A percentile compares a stretch with the other conserved stretches of the same genome.
These are phyloP conservation scores for Orbilia javanica DNA, from an alignment of 2,329 filamentous ascomycete species.

Conservation along the genomic window DNA sequence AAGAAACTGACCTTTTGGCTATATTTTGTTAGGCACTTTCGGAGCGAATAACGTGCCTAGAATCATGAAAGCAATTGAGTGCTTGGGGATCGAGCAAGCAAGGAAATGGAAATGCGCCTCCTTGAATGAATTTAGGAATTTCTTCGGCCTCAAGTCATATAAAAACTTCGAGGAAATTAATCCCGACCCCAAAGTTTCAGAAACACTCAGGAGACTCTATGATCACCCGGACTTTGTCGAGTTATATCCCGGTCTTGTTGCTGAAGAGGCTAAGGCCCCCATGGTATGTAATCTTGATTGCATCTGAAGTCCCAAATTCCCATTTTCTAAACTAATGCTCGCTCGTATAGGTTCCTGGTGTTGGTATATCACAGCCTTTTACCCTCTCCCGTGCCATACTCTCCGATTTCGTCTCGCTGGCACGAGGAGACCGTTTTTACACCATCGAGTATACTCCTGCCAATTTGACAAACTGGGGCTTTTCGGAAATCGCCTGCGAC, in stretches of 20 bases:
- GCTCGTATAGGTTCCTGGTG: constrained; percentile 69
- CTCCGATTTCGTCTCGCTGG: constrained; percentile 82
- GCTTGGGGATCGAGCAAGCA: constrained; percentile 82
- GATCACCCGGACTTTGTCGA: constrained; percentile 84
- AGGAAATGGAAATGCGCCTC: constrained; percentile 82
- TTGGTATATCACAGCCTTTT: constrained; percentile 80
- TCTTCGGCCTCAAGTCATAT: constrained; percentile 82
- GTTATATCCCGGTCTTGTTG: constrained; percentile 81
- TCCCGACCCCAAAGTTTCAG: constrained; percentile 77
- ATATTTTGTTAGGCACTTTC: no score
- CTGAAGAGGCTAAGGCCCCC: constrained; percentile 79
- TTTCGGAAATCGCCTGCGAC: constrained; percentile 79
- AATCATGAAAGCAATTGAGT: constrained; percentile 80
- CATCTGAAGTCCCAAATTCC: neutral
- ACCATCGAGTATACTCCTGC: constrained; percentile 79
- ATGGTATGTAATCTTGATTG: constrained; percentile 68
- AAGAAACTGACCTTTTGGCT: no score
- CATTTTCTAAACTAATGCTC: neutral
- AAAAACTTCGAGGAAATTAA: constrained; percentile 87
- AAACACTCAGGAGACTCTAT: constrained; percentile 76
- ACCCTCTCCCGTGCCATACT: constrained; percentile 82
- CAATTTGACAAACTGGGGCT: constrained; percentile 86
- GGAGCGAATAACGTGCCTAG: constrained; percentile 80
- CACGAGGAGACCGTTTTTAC: constrained; percentile 82
- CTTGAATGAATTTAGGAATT: constrained; percentile 86